Base-by-base conservation (phyloP, 1,284 basidiomycete species). In the Leccinum pachyderme region DNA sequence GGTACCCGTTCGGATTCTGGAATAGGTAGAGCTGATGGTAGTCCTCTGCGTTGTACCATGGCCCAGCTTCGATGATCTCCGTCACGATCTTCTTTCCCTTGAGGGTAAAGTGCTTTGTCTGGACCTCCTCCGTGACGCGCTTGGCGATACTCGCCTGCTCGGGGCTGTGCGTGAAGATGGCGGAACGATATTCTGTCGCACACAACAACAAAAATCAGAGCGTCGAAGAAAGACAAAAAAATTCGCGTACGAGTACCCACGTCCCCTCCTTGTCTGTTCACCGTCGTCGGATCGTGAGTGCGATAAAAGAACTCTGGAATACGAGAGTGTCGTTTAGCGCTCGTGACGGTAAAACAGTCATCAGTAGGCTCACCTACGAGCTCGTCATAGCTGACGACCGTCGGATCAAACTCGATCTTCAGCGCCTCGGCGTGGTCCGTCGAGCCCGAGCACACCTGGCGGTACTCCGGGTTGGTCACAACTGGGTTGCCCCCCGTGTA, bases 341-440 rank as follows among this genome's bases (percentile, higher is more conserved):
- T 18, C 18, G 18, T 18, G 18, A 18, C 18, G 18, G 18, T 18
- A 18, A 18, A 18, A 18, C 18, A 18, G 18, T 1, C 18, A 18
- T 18, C 18, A 18, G 18, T 13, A 6, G 13, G 15, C 84, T 61
- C 66, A 86, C 86, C 87, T 46, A 95, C 89, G 47, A 97, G 82
- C 68, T 95, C 87, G 22, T 77, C 90, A 62, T 95, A 97, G 25
- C 78, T 79, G 15, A 96, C 85, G 37, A 88, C 75, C 32, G 73
- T 76, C 1, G 89, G 91, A 71, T 95, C 92, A 65, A 94, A 99
- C 65, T 89, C 85, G 60, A 98, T 83, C 68, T 83, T 83, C 54
- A 94, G 74, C 1, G 93, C 89, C 74, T 99, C 96, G 4, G 96
- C 96, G 70, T 98, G 94, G 41, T 88, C 83, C 1, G 96, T 98